Evolutionary conservation across 306 rosid species (phyloP).

Genomic region (Abrus pulchellus): DNA sequence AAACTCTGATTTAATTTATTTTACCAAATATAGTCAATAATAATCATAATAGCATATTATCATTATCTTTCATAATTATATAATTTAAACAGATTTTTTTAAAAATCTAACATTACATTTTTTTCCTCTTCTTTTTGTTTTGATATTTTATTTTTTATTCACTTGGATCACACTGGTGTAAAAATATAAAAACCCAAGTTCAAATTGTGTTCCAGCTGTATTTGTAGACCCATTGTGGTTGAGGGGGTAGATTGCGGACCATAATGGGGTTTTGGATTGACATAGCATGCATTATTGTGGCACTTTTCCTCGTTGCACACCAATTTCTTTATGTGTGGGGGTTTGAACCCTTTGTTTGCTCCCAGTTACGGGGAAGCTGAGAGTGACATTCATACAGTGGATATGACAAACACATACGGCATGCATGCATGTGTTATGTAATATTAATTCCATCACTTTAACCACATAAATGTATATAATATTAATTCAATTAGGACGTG

Average conservation of each 20-base stretch:
- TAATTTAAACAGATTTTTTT: too few species aligned
- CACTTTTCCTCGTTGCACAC: conserved; percentile 44
- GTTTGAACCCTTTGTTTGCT: conserved; percentile 51
- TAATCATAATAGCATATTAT: too few species aligned
- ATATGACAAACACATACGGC: conserved; percentile 46
- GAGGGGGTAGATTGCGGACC: conserved; percentile 47
- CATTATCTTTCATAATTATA: too few species aligned
- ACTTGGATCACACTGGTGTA: too few species aligned
- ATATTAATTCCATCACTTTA: conserved; percentile 24
- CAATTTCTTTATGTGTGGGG: conserved; percentile 51
- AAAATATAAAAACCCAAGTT: too few species aligned
- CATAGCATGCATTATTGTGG: conserved; percentile 48
- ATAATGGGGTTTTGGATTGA: conserved; percentile 35
- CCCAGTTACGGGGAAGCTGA: conserved; percentile 48
- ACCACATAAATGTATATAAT: not conserved
- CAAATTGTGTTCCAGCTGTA: conserved; percentile 31
- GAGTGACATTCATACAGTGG: conserved; percentile 52
- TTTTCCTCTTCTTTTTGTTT: too few species aligned
- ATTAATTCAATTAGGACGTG: not conserved
- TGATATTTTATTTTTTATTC: too few species aligned
- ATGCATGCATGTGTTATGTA: conserved; percentile 49
- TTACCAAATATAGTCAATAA: too few species aligned
- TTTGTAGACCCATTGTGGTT: conserved; percentile 43
- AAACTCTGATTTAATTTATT: too few species aligned
- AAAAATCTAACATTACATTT: too few species aligned